phyloP scores from a whole-genome alignment of 2,329 filamentous ascomycete species.

The Aureobasidium musti region DNA sequence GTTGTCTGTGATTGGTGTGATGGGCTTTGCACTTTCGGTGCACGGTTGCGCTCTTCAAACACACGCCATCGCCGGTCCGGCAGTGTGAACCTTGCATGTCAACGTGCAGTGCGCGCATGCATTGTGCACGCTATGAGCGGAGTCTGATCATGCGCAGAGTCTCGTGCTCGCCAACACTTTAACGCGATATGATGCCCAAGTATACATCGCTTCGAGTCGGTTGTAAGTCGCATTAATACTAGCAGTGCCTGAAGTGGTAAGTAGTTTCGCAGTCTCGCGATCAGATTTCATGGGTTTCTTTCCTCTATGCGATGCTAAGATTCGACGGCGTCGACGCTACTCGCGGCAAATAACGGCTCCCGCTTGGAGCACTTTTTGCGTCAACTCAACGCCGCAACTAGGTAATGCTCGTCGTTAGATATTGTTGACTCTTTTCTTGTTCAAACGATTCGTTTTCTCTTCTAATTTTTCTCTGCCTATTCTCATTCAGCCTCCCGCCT shows the following conservation, averaged over 20 bases:
- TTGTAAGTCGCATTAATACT: conserved; percentile 9
- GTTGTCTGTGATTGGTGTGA: conserved; percentile 20
- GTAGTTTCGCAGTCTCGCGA: conserved; percentile 19
- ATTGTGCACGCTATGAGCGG: conserved; percentile 19
- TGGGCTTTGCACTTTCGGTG: conserved; percentile 9
- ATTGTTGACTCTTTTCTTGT: conserved; percentile 24
- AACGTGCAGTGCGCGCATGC: conserved; percentile 7
- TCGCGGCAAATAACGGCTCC: conserved; percentile 26
- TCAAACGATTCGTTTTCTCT: conserved; percentile 24
- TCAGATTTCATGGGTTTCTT: conserved; percentile 2
- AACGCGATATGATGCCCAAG: conserved; percentile 6
- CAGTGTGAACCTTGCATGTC: conserved; percentile 6
- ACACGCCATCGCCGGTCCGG: conserved; percentile 26
- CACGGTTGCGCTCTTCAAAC: conserved; percentile 8
- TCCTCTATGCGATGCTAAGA: conserved; percentile 24
- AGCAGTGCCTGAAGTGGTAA: conserved; percentile 5
- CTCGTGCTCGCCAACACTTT: conserved; percentile 12
- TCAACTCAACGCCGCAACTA: conserved; percentile 26
- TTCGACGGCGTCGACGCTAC: conserved; percentile 30
- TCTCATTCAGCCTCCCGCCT: conserved; percentile 10
- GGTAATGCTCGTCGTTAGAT: conserved; percentile 26
- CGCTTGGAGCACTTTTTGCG: conserved; percentile 25
- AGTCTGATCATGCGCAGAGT: neutral
- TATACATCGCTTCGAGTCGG: conserved; percentile 2
- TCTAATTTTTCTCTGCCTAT: conserved; percentile 20